These are phyloP conservation scores for Irpex sp. DNA, from an alignment of 1,284 basidiomycete species.

Conservation along the genomic window DNA sequence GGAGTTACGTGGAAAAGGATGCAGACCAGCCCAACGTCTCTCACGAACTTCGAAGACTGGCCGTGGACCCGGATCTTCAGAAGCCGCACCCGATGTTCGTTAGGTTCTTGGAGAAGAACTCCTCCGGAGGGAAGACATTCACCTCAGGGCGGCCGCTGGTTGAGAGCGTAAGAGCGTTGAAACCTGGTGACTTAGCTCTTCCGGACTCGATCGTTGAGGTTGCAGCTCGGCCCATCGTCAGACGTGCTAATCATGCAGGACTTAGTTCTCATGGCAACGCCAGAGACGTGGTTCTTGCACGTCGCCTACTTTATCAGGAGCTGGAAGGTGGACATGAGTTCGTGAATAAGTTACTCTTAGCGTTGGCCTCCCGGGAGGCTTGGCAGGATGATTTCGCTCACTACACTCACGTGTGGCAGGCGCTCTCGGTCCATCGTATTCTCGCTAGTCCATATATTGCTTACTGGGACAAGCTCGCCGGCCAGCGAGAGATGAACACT, in stretches of 20 bases:
- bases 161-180: neutral
- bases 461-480: conserved; percentile 3
- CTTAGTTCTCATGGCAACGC: conserved; percentile 24
- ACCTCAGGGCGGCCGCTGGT: neutral
- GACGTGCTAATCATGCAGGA: conserved; percentile 10
- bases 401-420: conserved; percentile 3
- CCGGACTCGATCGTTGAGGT: conserved; percentile 13
- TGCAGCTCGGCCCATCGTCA: conserved; percentile 23
- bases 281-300: conserved; percentile 25
- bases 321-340: conserved; percentile 3
- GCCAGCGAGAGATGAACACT: neutral
- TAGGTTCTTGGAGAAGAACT: conserved; percentile 10
- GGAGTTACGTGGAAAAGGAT: conserved; percentile 3
- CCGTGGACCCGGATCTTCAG: conserved; percentile 17
- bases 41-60: conserved; percentile 19
- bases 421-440: neutral
- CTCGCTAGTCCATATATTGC: neutral
- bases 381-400: neutral
- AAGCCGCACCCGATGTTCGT: conserved; percentile 8
- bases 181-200: neutral
- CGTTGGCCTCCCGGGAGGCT: neutral
- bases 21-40: conserved; percentile 4
- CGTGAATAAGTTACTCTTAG: neutral
- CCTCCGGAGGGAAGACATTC: conserved; percentile 1
- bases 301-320: conserved; percentile 22